Evolutionary conservation across 2,329 filamentous ascomycete genomes (phyloP).

Genomic region (Phoma sp.): DNA sequence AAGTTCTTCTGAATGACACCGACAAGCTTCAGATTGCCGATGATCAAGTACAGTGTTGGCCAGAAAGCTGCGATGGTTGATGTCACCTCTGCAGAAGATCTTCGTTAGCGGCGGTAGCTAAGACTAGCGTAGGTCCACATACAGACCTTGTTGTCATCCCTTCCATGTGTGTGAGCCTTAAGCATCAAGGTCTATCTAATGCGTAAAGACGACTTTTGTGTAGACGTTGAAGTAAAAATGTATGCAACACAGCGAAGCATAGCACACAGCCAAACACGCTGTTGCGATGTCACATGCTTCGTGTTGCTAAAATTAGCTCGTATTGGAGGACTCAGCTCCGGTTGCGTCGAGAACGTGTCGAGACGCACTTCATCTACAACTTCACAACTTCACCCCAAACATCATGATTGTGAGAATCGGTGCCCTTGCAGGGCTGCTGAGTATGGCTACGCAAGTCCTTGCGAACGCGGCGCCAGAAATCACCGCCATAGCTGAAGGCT

Average conservation of each 20-base stretch:
- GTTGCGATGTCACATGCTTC: constrained; percentile 3
- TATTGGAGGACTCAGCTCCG: background rate
- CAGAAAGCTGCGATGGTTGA: constrained; percentile 3
- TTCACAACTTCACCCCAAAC: background rate
- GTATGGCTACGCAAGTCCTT: constrained; percentile 1
- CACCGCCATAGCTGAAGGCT: constrained; percentile 39
- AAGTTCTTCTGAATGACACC: background rate
- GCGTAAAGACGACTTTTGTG: background rate
- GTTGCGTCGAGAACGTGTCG: constrained; percentile 18
- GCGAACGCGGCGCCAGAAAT: constrained; percentile 39
- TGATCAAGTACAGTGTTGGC: background rate
- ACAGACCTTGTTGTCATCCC: background rate
- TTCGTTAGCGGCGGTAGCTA: constrained; percentile 14
- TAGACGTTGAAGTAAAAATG: background rate
- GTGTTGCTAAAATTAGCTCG: constrained; percentile 16
- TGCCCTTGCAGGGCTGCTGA: constrained; percentile 8
- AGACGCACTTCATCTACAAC: background rate
- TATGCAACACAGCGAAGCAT: background rate
- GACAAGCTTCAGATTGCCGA: background rate
- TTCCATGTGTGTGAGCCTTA: background rate
- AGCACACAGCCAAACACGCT: background rate
- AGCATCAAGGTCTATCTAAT: background rate
- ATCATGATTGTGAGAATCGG: constrained; percentile 24
- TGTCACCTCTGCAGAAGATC: constrained; percentile 9
- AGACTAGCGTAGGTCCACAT: background rate